A percentile compares a stretch with the other conserved stretches of the same genome.
phyloP scores from a whole-genome alignment of 1,284 basidiomycete species.

The Leccinum fuscescens region DNA sequence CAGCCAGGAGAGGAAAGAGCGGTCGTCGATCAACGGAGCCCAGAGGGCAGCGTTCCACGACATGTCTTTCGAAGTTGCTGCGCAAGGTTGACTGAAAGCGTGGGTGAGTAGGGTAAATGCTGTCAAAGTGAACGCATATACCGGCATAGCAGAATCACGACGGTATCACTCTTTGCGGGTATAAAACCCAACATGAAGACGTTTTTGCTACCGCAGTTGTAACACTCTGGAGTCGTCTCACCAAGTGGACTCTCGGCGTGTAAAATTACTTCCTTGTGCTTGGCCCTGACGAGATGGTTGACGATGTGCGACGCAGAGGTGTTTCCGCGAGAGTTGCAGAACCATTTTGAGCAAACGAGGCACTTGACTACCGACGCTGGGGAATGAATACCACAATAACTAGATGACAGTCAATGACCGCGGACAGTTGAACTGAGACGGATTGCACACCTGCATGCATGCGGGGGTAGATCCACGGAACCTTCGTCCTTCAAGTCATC shows the following conservation, averaged over 20 bases:
- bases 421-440: background rate
- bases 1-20: slow-evolving; percentile 97
- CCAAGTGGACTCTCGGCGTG: slow-evolving; percentile 95
- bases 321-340: slow-evolving; percentile 99
- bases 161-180: slow-evolving; percentile 97
- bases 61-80: slow-evolving; percentile 95
- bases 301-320: slow-evolving; percentile 99
- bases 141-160: slow-evolving; percentile 98
- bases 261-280: slow-evolving; percentile 97
- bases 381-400: slow-evolving; percentile 99
- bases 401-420: slow-evolving; percentile 34
- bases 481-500: slow-evolving; percentile 88
- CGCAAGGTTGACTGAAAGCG: slow-evolving; percentile 85
- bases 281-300: slow-evolving; percentile 97
- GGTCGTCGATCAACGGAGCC: slow-evolving; percentile 98
- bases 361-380: slow-evolving; percentile 98
- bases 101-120: slow-evolving; percentile 8
- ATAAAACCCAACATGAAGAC: slow-evolving; percentile 99
- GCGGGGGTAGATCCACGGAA: slow-evolving; percentile 79
- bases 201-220: slow-evolving; percentile 99
- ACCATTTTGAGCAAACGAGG: slow-evolving; percentile 95
- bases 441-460: slow-evolving; percentile 85
- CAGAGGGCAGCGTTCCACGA: slow-evolving; percentile 98
- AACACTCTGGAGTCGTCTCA: slow-evolving; percentile 97
- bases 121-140: slow-evolving; percentile 38